A percentile compares a stretch with the other conserved stretches of the same genome.
phyloP scores from a whole-genome alignment of 306 rosid genomes.

The Quercus variabilis region DNA sequence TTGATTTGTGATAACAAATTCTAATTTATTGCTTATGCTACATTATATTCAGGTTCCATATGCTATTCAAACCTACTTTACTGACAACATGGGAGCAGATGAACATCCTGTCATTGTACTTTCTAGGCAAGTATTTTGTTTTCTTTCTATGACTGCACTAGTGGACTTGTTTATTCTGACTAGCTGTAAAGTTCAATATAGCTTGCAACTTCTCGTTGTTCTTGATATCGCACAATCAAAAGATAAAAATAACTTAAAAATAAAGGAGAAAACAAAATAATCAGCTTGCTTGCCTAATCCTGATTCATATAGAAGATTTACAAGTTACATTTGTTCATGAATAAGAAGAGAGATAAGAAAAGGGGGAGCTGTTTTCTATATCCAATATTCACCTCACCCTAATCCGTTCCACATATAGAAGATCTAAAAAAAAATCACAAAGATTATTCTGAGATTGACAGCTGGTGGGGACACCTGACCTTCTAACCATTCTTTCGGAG shows the following conservation, averaged over 20 bases:
- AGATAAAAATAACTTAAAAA: neutral
- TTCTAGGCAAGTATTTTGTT: constrained; percentile 57
- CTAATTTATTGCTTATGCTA: constrained; percentile 24
- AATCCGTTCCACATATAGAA: too few relatives aligned
- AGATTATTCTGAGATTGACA: too few relatives aligned
- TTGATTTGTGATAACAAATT: constrained; percentile 5
- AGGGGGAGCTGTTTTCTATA: too few relatives aligned
- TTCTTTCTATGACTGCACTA: neutral
- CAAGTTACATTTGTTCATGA: too few relatives aligned
- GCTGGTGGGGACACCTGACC: too few relatives aligned
- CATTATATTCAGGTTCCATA: constrained; percentile 71
- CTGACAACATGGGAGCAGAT: constrained; percentile 59
- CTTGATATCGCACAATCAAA: neutral
- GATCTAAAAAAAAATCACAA: too few relatives aligned
- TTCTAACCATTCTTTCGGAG: too few relatives aligned
- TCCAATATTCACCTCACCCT: too few relatives aligned
- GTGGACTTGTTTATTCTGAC: neutral
- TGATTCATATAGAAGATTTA: too few relatives aligned
- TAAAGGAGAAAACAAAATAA: neutral
- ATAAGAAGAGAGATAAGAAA: too few relatives aligned
- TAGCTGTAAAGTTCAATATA: neutral
- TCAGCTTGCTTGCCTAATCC: neutral
- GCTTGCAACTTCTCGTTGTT: neutral
- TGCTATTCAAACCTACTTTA: constrained; percentile 61
- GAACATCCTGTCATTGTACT: constrained; percentile 78